Conservation (phyloP, 2,329 filamentous ascomycete species). For the Trichoderma sp. region DNA sequence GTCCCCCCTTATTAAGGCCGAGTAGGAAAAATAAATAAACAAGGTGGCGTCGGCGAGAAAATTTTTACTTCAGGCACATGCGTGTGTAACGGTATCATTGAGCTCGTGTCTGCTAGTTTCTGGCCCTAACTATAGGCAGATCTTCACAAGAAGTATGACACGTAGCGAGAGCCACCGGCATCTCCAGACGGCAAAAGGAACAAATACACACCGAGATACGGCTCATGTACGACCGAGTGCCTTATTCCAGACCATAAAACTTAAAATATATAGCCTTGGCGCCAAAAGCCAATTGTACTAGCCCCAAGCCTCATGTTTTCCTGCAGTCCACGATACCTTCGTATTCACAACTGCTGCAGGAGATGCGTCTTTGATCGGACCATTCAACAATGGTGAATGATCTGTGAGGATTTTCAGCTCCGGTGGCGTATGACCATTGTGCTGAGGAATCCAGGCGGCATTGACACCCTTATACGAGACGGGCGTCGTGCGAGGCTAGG, state of each 20-base stretch:
- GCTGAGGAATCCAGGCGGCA: not conserved
- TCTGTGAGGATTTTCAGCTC: not conserved
- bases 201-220: not conserved
- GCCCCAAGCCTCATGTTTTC: not conserved
- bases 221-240: not conserved
- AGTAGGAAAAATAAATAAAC: not conserved
- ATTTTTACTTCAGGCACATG: not conserved
- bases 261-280: conserved; percentile 4
- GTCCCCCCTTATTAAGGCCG: not conserved
- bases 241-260: not conserved
- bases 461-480: not conserved
- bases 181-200: not conserved
- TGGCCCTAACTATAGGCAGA: not conserved
- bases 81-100: not conserved
- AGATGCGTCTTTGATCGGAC: not conserved
- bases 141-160: not conserved
- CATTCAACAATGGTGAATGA: not conserved
- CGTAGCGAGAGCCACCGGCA: not conserved
- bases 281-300: not conserved
- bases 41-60: not conserved
- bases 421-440: not conserved
- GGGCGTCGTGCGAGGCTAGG: not conserved
- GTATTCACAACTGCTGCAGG: conserved; percentile 6
- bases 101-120: not conserved
- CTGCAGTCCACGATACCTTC: not conserved